Conservation (phyloP, 169 alveolate genomes). For the Besnoitia besnoiti region DNA sequence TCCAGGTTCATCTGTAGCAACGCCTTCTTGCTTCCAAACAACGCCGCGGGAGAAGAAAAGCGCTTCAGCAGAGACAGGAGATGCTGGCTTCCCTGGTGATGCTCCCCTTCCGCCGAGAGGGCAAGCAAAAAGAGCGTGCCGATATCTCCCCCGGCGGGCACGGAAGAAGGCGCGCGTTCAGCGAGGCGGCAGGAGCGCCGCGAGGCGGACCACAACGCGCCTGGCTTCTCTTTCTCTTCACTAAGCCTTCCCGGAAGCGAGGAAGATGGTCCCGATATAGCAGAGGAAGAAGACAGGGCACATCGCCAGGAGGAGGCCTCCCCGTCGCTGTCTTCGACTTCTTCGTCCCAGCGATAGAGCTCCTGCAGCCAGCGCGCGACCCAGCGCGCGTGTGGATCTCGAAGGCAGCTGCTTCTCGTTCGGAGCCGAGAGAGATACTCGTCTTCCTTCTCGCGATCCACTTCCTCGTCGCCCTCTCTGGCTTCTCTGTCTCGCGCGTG, state of each 20-base stretch:
- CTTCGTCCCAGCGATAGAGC: conserved; percentile 35
- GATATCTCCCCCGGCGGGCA: background rate
- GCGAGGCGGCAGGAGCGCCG: background rate
- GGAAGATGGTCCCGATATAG: too few relatives aligned
- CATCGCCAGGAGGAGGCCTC: background rate
- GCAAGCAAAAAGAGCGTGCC: background rate
- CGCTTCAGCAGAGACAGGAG: background rate
- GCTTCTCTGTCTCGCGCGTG: background rate
- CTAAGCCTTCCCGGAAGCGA: background rate
- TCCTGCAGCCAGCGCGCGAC: conserved; percentile 12
- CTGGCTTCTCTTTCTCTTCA: background rate
- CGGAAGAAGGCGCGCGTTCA: background rate
- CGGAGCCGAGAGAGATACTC: conserved; percentile 24
- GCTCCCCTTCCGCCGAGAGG: background rate
- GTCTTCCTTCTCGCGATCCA: background rate
- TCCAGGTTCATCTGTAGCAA: background rate
- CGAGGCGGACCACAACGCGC: too few relatives aligned
- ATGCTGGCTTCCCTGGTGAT: background rate
- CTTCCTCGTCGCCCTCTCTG: background rate
- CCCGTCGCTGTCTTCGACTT: background rate
- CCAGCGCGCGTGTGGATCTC: background rate
- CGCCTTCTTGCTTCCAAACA: background rate
- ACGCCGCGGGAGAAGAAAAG: background rate
- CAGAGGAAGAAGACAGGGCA: background rate
- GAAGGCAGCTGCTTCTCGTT: background rate